Evolutionary conservation across 805 yeast species (phyloP), one percentile per base, ranked within the genome.

Genomic region (Starmerella bacillaris): DNA sequence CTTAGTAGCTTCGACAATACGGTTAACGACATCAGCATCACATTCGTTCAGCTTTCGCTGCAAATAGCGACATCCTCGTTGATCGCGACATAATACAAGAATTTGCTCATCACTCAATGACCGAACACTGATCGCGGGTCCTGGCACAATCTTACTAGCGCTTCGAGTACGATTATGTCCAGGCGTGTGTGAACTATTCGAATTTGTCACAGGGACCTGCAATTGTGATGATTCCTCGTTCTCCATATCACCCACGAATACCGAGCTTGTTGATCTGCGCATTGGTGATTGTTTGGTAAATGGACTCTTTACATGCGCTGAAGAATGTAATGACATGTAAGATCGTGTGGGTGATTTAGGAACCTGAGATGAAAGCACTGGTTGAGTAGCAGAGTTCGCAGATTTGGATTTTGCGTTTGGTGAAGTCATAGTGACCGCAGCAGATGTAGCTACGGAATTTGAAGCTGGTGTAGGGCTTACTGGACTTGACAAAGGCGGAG

Each of bases 31-130:
- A n/a, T 33, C 43, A 3, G 55, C 53, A 33, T 53, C 53, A 14
- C 45, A 39, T 37, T 62, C 54, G 47, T 82, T 93, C 45, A 89
- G 63, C 53, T 83, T 92, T 43, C 77, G 71, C 57, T 86, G 98
- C 43, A 86, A 60, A 54, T 78, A 83, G 39, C 98, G 65, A 53
- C 96, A 86, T 6, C 98, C 96, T 53, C 86, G 94, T 58, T 86
- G 96, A 54, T 86, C 98, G 51, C 75, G 80, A 59, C 96, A 84
- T 43, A 89, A 62, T 1, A 78, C 66, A 51, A 70, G 78, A 35
- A 86, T 75, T 41, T 80, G 83, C 31, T 51, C 55, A 15, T 37
- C 37, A 15, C 35, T 20, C 4, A 31, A 11, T 18, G 29, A 7
- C 16, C 7, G 29, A 6, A 26, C 29, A 12, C 14, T 12, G 7